Conservation (phyloP, 768 basidiomycete species). For the Jaapia argillacea region DNA sequence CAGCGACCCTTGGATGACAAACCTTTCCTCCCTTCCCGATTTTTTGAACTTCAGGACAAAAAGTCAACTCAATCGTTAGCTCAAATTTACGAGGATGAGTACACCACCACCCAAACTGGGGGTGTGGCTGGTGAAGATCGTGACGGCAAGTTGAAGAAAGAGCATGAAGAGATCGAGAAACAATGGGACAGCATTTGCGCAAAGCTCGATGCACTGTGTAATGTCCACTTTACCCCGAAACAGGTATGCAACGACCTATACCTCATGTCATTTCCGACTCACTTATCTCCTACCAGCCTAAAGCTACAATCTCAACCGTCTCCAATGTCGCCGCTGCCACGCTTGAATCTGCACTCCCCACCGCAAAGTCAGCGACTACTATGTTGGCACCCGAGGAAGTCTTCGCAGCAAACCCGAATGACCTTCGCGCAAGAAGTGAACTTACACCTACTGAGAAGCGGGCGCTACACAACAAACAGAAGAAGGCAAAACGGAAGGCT, state of each 20-base stretch:
- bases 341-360: constrained; percentile 87
- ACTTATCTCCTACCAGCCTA: constrained; percentile 47
- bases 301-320: constrained; percentile 76
- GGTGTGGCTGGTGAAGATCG: constrained; percentile 56
- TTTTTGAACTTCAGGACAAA: constrained; percentile 83
- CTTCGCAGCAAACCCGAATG: constrained; percentile 47
- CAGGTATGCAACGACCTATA: constrained; percentile 53
- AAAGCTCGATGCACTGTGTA: constrained; percentile 90
- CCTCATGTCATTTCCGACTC: constrained; percentile 2
- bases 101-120: constrained; percentile 54
- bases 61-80: constrained; percentile 86
- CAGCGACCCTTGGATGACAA: constrained; percentile 68
- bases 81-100: constrained; percentile 94
- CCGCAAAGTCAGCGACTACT: constrained; percentile 59
- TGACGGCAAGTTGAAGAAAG: constrained; percentile 80
- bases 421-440: constrained; percentile 62
- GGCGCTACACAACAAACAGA: constrained; percentile 51
- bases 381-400: constrained; percentile 95
- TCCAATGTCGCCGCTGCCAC: constrained; percentile 73
- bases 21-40: constrained; percentile 83
- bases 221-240: constrained; percentile 93
- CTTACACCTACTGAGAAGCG: constrained; percentile 82
- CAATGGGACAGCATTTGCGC: constrained; percentile 79
- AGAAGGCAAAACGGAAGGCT: constrained; percentile 63
- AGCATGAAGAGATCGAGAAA: constrained; percentile 79